Percentiles rank a stretch among this genome's conserved stretches.
These are phyloP conservation scores for Cercospora janseana DNA, from an alignment of 2,329 filamentous ascomycete genomes.

Conservation along the genomic window DNA sequence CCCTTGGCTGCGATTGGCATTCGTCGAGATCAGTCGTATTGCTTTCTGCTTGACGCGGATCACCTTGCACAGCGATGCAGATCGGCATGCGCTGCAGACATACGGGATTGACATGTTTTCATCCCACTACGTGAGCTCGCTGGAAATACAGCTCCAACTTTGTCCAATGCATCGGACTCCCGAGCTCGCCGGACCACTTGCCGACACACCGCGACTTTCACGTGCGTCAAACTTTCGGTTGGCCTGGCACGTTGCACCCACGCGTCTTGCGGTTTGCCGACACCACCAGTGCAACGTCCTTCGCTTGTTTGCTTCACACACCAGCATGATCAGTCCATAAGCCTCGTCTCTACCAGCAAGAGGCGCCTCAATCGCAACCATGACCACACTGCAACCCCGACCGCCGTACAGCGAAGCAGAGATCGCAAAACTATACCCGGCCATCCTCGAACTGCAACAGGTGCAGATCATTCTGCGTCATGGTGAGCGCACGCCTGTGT, in stretches of 20 bases:
- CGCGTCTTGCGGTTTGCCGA: background rate
- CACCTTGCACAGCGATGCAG: background rate
- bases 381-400: constrained; percentile 76
- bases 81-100: constrained; percentile 14
- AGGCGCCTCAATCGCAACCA: constrained; percentile 42
- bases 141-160: background rate
- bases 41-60: background rate
- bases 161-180: background rate
- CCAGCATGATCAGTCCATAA: constrained; percentile 14
- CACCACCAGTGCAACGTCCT: background rate
- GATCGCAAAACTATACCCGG: constrained; percentile 76
- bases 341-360: constrained; percentile 1
- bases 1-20: background rate
- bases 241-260: background rate
- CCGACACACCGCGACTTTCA: background rate
- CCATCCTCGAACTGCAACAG: constrained; percentile 74
- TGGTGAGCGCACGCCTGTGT: constrained; percentile 75
- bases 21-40: background rate
- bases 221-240: background rate
- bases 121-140: background rate
- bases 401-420: constrained; percentile 77
- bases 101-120: constrained; percentile 13
- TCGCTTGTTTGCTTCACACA: no score
- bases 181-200: constrained; percentile 3
- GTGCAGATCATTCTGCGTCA: constrained; percentile 70